Evolutionary conservation across 257 asterid genomes (phyloP).

Genomic region (Solanum pimpinellifolium): DNA sequence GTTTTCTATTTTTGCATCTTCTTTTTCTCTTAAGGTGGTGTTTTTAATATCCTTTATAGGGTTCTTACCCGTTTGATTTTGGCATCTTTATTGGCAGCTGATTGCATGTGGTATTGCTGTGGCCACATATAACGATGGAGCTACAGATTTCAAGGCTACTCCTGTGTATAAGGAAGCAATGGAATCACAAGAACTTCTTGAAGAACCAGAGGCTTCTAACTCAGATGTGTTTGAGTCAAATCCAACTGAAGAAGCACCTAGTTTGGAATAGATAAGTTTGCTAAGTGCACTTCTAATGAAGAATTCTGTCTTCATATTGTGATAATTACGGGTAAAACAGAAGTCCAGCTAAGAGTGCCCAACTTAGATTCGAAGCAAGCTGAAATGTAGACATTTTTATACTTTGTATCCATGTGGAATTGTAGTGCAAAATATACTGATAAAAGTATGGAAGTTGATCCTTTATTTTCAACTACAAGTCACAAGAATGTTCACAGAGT

Average conservation of each 20-base stretch:
- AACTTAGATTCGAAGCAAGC: not conserved
- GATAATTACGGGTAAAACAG: not conserved
- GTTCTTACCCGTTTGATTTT: not conserved
- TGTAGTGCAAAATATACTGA: not conserved
- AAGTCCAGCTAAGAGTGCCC: not conserved
- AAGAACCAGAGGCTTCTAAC: conserved; percentile 65
- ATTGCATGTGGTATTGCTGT: conserved; percentile 80
- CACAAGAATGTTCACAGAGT: not conserved
- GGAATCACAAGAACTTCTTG: conserved; percentile 65
- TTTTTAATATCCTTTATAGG: not conserved
- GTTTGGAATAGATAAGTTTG: conserved; percentile 46
- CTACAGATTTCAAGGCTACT: conserved; percentile 86
- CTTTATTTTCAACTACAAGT: not conserved
- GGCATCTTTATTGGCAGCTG: conserved; percentile 28
- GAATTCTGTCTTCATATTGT: not conserved
- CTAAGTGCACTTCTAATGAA: not conserved
- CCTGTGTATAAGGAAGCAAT: conserved; percentile 79
- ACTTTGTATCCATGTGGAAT: not conserved
- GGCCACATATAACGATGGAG: conserved; percentile 73
- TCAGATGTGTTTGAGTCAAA: conserved; percentile 83
- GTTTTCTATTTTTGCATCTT: not conserved
- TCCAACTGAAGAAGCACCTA: conserved; percentile 90
- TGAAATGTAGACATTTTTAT: not conserved
- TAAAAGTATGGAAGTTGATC: not conserved
- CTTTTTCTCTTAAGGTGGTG: not conserved